phyloP scores from a whole-genome alignment of 768 basidiomycete species.

The Auriscalpium vulgare region DNA sequence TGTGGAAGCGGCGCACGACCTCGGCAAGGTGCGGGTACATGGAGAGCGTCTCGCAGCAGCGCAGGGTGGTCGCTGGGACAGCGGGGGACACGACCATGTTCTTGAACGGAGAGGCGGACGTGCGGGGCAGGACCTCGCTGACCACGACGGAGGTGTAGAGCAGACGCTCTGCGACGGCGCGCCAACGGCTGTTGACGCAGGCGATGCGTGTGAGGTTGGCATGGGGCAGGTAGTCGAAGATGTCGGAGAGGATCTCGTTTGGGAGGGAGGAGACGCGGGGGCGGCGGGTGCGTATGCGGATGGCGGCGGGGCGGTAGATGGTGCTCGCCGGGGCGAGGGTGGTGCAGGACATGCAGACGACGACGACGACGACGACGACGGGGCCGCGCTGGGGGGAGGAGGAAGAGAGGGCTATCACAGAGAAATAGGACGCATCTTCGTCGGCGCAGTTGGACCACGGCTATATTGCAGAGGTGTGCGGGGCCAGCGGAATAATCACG shows the following conservation, averaged over 20 bases:
- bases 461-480: conserved; percentile 1
- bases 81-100: conserved; percentile 1
- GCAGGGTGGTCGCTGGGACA: conserved; percentile 30
- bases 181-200: conserved; percentile 35
- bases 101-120: conserved; percentile 29
- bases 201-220: conserved; percentile 32
- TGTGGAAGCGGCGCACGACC: conserved; percentile 36
- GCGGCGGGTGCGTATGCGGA: not conserved
- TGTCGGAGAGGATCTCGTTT: conserved; percentile 46
- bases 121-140: conserved; percentile 36
- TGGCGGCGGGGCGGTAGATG: not conserved
- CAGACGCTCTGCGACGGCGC: conserved; percentile 47
- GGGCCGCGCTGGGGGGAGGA: not conserved
- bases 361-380: not conserved
- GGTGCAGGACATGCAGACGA: not conserved
- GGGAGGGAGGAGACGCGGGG: conserved; percentile 31
- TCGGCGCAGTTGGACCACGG: conserved; percentile 1
- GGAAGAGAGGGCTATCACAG: not conserved
- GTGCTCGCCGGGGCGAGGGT: not conserved
- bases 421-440: not conserved
- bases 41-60: conserved; percentile 47
- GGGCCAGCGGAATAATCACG: conserved; percentile 10
- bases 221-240: conserved; percentile 31
- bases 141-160: conserved; percentile 49
- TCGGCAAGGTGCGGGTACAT: conserved; percentile 38